Percentiles rank a stretch among this genome's conserved stretches.
phyloP scores from a whole-genome alignment of 257 asterid genomes.

The Primulina tabacum region DNA sequence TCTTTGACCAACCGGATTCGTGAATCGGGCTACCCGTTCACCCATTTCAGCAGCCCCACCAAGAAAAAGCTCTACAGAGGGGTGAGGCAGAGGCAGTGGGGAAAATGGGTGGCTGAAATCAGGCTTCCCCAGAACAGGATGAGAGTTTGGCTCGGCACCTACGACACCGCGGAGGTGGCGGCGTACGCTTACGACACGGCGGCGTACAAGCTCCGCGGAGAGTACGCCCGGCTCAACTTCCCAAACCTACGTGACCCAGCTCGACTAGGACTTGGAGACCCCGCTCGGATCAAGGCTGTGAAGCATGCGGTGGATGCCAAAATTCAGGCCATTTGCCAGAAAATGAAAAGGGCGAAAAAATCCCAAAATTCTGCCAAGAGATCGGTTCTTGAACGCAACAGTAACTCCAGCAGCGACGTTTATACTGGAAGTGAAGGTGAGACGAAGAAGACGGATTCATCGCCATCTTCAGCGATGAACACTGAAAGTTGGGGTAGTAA shows the following conservation, averaged over 20 bases:
- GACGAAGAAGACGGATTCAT: conserved; percentile 28
- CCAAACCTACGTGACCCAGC: conserved; percentile 67
- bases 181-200: conserved; percentile 95
- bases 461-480: conserved; percentile 31
- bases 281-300: conserved; percentile 45
- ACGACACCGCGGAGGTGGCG: conserved; percentile 89
- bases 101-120: conserved; percentile 97
- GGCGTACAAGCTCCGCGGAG: conserved; percentile 94
- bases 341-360: conserved; percentile 57
- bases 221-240: conserved; percentile 80
- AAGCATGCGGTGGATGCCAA: conserved; percentile 83
- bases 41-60: conserved; percentile 38
- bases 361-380: conserved; percentile 35
- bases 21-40: conserved; percentile 15
- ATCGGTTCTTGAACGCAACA: conserved; percentile 1
- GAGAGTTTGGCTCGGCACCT: conserved; percentile 95
- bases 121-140: conserved; percentile 86
- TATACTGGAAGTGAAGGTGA: conserved; percentile 13
- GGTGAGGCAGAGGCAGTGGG: conserved; percentile 99
- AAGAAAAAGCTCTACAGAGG: conserved; percentile 89
- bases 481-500: conserved; percentile 32
- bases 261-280: conserved; percentile 55
- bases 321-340: conserved; percentile 75
- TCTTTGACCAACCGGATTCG: conserved; percentile 23
- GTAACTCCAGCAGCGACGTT: background rate